phyloP scores from a whole-genome alignment of 2,329 filamentous ascomycete genomes.

The Didymella arachidicola region DNA sequence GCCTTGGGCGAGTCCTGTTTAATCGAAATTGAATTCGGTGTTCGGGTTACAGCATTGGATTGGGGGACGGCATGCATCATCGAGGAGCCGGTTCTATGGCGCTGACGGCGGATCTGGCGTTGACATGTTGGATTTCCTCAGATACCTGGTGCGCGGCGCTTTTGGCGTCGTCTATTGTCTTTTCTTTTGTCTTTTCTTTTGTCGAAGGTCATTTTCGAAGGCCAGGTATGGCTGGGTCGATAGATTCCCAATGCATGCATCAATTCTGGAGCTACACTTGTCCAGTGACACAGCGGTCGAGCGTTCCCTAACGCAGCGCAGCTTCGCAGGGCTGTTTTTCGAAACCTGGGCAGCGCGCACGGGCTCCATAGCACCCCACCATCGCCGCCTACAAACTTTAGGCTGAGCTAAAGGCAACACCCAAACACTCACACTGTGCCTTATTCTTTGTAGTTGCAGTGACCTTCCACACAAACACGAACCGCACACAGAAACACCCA shows the following conservation, averaged over 20 bases:
- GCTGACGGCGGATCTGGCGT: slow-evolving; percentile 9
- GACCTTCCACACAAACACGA: slow-evolving; percentile 10
- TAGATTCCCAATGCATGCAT: slow-evolving; percentile 1
- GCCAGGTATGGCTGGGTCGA: not conserved
- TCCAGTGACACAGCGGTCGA: not conserved
- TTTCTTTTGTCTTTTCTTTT: not conserved
- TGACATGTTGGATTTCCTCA: slow-evolving; percentile 15
- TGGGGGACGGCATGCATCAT: slow-evolving; percentile 15
- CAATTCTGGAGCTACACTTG: not conserved
- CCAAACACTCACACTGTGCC: slow-evolving; percentile 26
- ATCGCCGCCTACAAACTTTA: slow-evolving; percentile 39
- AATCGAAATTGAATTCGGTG: slow-evolving; percentile 3
- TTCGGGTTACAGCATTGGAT: slow-evolving; percentile 13
- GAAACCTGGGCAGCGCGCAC: not conserved
- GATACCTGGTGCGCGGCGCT: slow-evolving; percentile 13
- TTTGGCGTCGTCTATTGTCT: slow-evolving; percentile 4
- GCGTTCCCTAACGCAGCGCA: not conserved
- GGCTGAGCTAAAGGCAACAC: slow-evolving; percentile 28
- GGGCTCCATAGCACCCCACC: slow-evolving; percentile 24
- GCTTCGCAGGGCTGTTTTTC: slow-evolving; percentile 5
- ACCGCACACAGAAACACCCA: slow-evolving; percentile 10
- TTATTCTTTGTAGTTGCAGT: slow-evolving; percentile 18
- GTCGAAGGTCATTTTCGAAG: not conserved
- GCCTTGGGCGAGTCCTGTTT: not conserved
- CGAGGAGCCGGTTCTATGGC: not conserved